These are phyloP conservation scores for Xylariaceae sp. DNA, from an alignment of 2,329 filamentous ascomycete species.

Conservation along the genomic window DNA sequence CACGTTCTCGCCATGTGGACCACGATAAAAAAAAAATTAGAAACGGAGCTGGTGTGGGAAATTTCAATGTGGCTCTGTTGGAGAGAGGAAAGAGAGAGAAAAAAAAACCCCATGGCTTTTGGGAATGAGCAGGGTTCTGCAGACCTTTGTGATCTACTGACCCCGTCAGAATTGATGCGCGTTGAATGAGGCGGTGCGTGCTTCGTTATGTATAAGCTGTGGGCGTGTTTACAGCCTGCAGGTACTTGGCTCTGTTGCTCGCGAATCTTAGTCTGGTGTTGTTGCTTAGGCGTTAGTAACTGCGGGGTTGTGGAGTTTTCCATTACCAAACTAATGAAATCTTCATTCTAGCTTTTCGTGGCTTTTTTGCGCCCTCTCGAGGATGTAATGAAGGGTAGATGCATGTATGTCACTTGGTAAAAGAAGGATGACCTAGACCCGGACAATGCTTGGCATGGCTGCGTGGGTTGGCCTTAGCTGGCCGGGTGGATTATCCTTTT, in stretches of 20 bases:
- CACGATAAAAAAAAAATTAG: conserved; percentile 40
- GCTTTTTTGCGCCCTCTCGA: conserved; percentile 3
- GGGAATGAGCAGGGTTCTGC: conserved; percentile 23
- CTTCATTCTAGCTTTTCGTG: conserved; percentile 11
- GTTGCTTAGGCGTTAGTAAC: conserved; percentile 18
- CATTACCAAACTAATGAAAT: conserved; percentile 13
- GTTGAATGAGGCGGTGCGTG: conserved; percentile 13
- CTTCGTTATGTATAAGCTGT: conserved; percentile 30
- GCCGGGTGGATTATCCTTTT: conserved; percentile 23
- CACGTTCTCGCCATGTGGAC: conserved; percentile 36
- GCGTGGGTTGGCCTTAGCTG: conserved; percentile 24
- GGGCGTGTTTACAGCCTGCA: conserved; percentile 30
- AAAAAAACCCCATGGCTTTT: no score
- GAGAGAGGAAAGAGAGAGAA: conserved; percentile 2
- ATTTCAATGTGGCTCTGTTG: conserved; percentile 5
- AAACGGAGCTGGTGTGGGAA: conserved; percentile 29
- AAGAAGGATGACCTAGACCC: conserved; percentile 18
- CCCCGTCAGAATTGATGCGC: conserved; percentile 11
- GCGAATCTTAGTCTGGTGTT: conserved; percentile 18
- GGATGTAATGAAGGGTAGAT: conserved; percentile 9
- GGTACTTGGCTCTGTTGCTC: conserved; percentile 9
- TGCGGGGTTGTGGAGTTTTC: conserved; percentile 21
- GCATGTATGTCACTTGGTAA: conserved; percentile 22
- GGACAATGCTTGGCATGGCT: conserved; percentile 25
- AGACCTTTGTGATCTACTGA: conserved; percentile 20